Conservation (phyloP, 2,329 filamentous ascomycete species). For the Amphichorda felina region DNA sequence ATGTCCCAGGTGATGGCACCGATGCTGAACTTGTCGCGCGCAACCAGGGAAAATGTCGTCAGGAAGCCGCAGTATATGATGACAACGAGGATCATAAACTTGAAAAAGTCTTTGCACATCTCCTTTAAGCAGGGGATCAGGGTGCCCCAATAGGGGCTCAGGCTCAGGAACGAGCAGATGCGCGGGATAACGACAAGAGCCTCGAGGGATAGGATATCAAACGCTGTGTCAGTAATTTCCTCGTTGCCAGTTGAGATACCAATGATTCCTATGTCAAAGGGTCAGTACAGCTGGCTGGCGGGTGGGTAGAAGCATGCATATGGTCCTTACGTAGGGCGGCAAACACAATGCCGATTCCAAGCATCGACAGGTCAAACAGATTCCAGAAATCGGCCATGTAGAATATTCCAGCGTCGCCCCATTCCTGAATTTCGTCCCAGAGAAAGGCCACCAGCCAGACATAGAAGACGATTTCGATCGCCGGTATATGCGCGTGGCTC, state of each 20-base stretch:
- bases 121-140: slow-evolving; percentile 83
- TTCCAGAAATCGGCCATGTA: slow-evolving; percentile 80
- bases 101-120: slow-evolving; percentile 88
- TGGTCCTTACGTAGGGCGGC: slow-evolving; percentile 33
- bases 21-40: slow-evolving; percentile 53
- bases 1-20: slow-evolving; percentile 62
- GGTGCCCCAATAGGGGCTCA: slow-evolving; percentile 85
- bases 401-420: slow-evolving; percentile 76
- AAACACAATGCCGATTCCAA: slow-evolving; percentile 60
- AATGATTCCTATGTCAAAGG: slow-evolving; percentile 14
- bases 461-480: slow-evolving; percentile 66
- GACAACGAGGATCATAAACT: slow-evolving; percentile 68
- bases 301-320: slow-evolving; percentile 4
- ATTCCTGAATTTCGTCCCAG: slow-evolving; percentile 78
- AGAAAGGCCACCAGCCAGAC: slow-evolving; percentile 81
- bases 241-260: slow-evolving; percentile 37
- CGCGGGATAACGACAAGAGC: slow-evolving; percentile 83
- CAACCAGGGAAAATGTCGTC: slow-evolving; percentile 71
- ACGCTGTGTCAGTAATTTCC: slow-evolving; percentile 62
- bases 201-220: slow-evolving; percentile 78
- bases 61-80: slow-evolving; percentile 81
- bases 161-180: slow-evolving; percentile 74
- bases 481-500: slow-evolving; percentile 52
- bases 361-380: slow-evolving; percentile 61
- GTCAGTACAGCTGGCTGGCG: background rate